Percentiles rank a stretch among this genome's conserved stretches.
phyloP scores from a whole-genome alignment of 2,329 filamentous ascomycete species.

The Fusarium floridanum region DNA sequence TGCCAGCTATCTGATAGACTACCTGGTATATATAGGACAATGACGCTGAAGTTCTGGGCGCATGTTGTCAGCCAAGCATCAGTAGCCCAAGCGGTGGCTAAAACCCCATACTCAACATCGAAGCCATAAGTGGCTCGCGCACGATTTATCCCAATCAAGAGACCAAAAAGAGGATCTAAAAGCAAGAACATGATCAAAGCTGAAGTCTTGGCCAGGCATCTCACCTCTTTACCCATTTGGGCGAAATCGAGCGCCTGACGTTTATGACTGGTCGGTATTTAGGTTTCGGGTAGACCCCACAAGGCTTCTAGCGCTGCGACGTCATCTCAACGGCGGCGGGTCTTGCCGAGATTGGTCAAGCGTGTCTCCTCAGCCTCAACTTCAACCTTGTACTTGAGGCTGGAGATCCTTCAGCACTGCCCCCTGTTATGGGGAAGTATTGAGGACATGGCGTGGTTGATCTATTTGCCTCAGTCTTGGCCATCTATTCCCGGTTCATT shows the following conservation, averaged over 20 bases:
- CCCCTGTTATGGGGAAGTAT: neutral
- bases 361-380: neutral
- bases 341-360: neutral
- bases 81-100: neutral
- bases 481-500: neutral
- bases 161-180: neutral
- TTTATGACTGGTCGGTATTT: neutral
- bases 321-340: neutral
- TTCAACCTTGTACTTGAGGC: neutral
- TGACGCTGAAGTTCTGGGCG: neutral
- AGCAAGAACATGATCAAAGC: neutral
- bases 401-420: neutral
- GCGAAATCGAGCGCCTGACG: neutral
- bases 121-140: neutral
- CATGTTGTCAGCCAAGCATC: neutral
- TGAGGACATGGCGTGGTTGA: neutral
- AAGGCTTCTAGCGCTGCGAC: neutral
- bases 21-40: neutral
- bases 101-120: neutral
- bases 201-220: neutral
- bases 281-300: neutral
- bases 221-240: neutral
- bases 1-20: neutral
- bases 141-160: neutral
- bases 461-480: neutral